Evolutionary conservation across 148 eudicot genomes (phyloP).

Genomic region (Dysphania ambrosioides): DNA sequence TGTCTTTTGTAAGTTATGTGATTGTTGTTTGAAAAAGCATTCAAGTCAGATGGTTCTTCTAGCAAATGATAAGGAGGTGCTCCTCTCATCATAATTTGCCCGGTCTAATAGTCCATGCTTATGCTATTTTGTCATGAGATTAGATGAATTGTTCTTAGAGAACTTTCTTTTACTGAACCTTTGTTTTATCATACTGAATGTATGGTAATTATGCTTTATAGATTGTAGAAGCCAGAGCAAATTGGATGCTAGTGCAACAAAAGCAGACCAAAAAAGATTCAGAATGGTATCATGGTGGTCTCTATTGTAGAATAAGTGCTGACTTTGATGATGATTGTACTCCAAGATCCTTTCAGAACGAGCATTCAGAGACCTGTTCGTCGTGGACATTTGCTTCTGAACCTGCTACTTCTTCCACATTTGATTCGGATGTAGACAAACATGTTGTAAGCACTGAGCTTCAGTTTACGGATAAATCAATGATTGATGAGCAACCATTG

Average conservation of each 20-base stretch:
- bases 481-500: slow-evolving; percentile 47
- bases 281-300: slow-evolving; percentile 36
- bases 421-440: slow-evolving; percentile 49
- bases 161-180: background rate
- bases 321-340: slow-evolving; percentile 41
- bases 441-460: slow-evolving; percentile 37
- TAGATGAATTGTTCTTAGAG: background rate
- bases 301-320: slow-evolving; percentile 33
- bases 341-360: slow-evolving; percentile 30
- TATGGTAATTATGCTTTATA: slow-evolving; percentile 23
- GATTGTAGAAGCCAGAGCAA: slow-evolving; percentile 65
- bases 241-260: slow-evolving; percentile 90
- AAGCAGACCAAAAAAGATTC: slow-evolving; percentile 54
- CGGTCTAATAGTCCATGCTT: background rate
- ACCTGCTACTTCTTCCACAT: slow-evolving; percentile 33
- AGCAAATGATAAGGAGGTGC: background rate
- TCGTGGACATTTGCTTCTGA: slow-evolving; percentile 39
- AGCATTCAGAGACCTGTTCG: slow-evolving; percentile 33
- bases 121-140: background rate
- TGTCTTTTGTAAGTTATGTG: too few relatives aligned
- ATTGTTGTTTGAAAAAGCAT: too few relatives aligned
- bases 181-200: background rate
- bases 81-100: background rate
- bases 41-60: too few relatives aligned
- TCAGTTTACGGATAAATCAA: slow-evolving; percentile 48